Evolutionary conservation across 2,329 filamentous ascomycete species (phyloP).

Genomic region (Decorospora gaudefroyi): DNA sequence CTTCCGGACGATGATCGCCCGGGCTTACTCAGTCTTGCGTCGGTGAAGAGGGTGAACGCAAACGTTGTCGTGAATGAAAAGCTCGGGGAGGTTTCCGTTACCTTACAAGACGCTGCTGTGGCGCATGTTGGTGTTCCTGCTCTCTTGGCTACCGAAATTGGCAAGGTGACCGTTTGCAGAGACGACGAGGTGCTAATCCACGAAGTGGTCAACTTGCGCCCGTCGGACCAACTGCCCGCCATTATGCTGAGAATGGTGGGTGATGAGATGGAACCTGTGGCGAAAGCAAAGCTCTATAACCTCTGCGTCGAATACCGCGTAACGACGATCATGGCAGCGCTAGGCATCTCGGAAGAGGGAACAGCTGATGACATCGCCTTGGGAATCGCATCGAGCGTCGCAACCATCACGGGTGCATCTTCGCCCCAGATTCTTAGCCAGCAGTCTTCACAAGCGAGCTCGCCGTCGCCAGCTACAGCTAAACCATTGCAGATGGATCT

Average conservation of each 20-base stretch:
- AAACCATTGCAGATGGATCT: slow-evolving; percentile 67
- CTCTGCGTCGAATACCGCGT: slow-evolving; percentile 87
- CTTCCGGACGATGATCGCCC: slow-evolving; percentile 94
- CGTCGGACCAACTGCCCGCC: slow-evolving; percentile 61
- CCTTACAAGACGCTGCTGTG: slow-evolving; percentile 32
- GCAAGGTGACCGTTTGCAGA: slow-evolving; percentile 63
- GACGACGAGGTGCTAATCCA: slow-evolving; percentile 76
- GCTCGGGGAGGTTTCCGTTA: slow-evolving; percentile 63
- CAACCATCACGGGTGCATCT: slow-evolving; percentile 70
- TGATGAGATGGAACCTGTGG: slow-evolving; percentile 88
- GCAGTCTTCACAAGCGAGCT: slow-evolving; percentile 36
- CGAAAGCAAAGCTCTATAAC: slow-evolving; percentile 87
- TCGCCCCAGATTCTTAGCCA: slow-evolving; percentile 51
- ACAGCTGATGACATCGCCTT: slow-evolving; percentile 70
- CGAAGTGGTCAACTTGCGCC: slow-evolving; percentile 54
- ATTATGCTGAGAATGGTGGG: slow-evolving; percentile 89
- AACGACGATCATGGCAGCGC: slow-evolving; percentile 76
- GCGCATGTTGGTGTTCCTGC: slow-evolving; percentile 79
- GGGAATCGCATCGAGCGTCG: slow-evolving; percentile 77
- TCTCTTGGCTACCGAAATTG: slow-evolving; percentile 76
- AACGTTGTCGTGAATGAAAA: slow-evolving; percentile 67
- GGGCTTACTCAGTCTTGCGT: slow-evolving; percentile 75
- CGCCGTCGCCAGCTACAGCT: slow-evolving; percentile 19
- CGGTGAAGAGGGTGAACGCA: slow-evolving; percentile 66
- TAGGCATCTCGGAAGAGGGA: slow-evolving; percentile 69